These are phyloP conservation scores for Salix caprea DNA, from an alignment of 345 rosid species.

Conservation along the genomic window DNA sequence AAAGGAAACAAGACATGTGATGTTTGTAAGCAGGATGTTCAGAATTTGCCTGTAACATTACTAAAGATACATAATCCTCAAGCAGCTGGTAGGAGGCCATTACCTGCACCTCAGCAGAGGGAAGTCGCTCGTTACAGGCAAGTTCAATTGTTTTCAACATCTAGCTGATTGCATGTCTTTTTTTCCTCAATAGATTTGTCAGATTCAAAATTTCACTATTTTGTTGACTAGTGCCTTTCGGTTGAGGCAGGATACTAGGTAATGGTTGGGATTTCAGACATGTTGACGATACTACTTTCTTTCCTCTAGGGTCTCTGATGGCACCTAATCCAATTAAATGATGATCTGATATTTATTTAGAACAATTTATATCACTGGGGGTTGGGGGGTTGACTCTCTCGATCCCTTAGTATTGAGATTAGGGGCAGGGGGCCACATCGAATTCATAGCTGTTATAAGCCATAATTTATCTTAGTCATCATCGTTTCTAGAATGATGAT, in stretches of 20 bases:
- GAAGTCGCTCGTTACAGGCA: conserved; percentile 39
- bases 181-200: background rate
- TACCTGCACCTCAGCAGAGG: conserved; percentile 24
- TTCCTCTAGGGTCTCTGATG: background rate
- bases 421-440: too few species aligned
- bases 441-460: too few species aligned
- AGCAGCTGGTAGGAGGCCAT: conserved; percentile 27
- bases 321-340: background rate
- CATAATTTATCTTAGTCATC: background rate
- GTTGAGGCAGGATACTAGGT: background rate
- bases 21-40: conserved; percentile 57
- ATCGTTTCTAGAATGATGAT: background rate
- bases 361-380: too few species aligned
- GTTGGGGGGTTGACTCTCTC: too few species aligned
- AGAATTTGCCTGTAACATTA: conserved; percentile 51
- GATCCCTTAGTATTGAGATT: too few species aligned
- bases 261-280: background rate
- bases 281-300: background rate
- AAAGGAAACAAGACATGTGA: conserved; percentile 58
- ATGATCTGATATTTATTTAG: too few species aligned
- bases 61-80: conserved; percentile 37
- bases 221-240: background rate
- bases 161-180: background rate
- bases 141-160: conserved; percentile 9
- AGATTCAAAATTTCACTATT: background rate